Conservation (phyloP, 2,329 filamentous ascomycete genomes). For the Diplodia corticola region DNA sequence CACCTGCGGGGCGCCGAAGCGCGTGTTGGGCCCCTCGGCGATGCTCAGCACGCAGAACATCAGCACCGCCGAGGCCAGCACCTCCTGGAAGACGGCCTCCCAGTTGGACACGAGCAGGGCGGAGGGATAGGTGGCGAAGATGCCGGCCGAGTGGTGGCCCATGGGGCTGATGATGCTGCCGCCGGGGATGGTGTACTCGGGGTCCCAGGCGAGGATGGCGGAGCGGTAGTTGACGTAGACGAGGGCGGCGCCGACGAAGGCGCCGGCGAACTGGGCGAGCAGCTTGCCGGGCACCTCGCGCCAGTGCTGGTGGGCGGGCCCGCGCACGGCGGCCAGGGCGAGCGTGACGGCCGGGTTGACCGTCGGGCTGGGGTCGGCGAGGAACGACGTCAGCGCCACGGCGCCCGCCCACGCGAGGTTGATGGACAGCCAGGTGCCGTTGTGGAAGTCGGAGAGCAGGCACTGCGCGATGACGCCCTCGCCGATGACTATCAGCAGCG, state of each 20-base stretch:
- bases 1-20: constrained; percentile 37
- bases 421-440: constrained; percentile 44
- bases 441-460: constrained; percentile 43
- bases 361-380: constrained; percentile 63
- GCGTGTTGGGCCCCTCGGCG: constrained; percentile 54
- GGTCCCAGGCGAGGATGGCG: constrained; percentile 56
- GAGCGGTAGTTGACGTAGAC: constrained; percentile 50
- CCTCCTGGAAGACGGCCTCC: constrained; percentile 71
- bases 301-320: constrained; percentile 62
- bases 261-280: constrained; percentile 65
- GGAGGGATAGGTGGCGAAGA: constrained; percentile 74
- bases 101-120: constrained; percentile 62
- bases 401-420: constrained; percentile 35
- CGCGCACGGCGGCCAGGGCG: constrained; percentile 66
- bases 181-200: constrained; percentile 58
- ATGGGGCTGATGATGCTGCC: constrained; percentile 62
- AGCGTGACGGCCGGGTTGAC: constrained; percentile 67
- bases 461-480: constrained; percentile 49
- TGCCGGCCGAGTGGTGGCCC: constrained; percentile 62
- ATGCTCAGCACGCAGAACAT: constrained; percentile 74
- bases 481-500: constrained; percentile 48
- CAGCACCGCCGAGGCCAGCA: constrained; percentile 65
- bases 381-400: constrained; percentile 57
- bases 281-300: constrained; percentile 67
- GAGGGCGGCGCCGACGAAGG: constrained; percentile 57